phyloP scores from a whole-genome alignment of 768 basidiomycete species.

The Antrodiella citrinella region DNA sequence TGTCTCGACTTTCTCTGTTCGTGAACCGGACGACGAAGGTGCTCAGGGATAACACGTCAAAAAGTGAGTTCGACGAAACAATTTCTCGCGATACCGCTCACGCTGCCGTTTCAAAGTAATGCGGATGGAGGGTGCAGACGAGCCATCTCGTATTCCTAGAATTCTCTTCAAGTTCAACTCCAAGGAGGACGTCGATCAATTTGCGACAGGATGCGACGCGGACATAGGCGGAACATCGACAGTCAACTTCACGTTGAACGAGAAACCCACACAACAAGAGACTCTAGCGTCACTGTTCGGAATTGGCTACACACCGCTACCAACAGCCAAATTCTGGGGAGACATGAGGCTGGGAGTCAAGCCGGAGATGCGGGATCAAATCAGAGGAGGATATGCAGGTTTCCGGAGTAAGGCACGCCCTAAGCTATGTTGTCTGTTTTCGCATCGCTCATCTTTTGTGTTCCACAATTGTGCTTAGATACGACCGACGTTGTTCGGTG shows the following conservation, averaged over 20 bases:
- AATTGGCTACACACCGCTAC: constrained; percentile 15
- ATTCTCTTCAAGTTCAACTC: constrained; percentile 62
- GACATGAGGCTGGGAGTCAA: constrained; percentile 66
- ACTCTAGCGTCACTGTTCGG: background rate
- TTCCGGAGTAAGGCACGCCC: constrained; percentile 73
- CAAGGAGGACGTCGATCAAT: constrained; percentile 46
- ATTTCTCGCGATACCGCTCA: no score
- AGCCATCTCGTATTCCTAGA: constrained; percentile 50
- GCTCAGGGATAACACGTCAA: constrained; percentile 32
- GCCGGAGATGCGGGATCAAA: constrained; percentile 53
- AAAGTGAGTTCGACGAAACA: constrained; percentile 26
- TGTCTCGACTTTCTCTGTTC: constrained; percentile 23
- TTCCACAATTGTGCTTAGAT: constrained; percentile 29
- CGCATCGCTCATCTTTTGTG: background rate
- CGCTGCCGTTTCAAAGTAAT: constrained; percentile 37
- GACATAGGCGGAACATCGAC: constrained; percentile 85
- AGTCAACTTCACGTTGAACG: constrained; percentile 66
- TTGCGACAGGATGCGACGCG: constrained; percentile 75
- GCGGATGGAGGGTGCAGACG: constrained; percentile 70
- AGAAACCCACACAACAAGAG: constrained; percentile 30
- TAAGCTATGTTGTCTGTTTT: background rate
- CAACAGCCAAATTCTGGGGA: constrained; percentile 73
- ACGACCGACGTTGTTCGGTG: constrained; percentile 81
- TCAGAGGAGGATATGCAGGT: constrained; percentile 85
- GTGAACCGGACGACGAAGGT: constrained; percentile 31